Evolutionary conservation across 1,284 basidiomycete genomes (phyloP).

Genomic region (Apiotrichum akiyoshidainum): DNA sequence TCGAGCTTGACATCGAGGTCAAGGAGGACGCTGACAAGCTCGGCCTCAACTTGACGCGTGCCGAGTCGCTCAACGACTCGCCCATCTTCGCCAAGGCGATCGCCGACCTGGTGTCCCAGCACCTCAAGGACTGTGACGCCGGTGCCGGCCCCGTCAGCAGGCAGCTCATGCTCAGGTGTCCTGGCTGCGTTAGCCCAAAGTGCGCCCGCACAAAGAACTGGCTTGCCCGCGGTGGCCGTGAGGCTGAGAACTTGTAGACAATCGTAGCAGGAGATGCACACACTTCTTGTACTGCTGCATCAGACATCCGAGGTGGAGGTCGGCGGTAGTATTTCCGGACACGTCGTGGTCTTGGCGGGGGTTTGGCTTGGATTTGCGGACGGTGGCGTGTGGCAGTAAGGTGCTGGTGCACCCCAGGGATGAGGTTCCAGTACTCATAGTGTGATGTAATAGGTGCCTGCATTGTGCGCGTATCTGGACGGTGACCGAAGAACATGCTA

Average conservation of each 20-base stretch:
- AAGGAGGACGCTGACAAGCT: constrained; percentile 84
- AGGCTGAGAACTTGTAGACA: not conserved
- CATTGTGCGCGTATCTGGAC: too few relatives aligned
- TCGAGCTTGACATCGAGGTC: constrained; percentile 94
- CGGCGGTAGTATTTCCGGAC: too few relatives aligned
- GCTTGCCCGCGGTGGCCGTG: constrained; percentile 60
- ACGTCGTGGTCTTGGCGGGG: too few relatives aligned
- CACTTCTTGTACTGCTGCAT: not conserved
- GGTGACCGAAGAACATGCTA: too few relatives aligned
- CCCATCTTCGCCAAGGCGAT: constrained; percentile 95
- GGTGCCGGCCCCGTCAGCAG: constrained; percentile 62
- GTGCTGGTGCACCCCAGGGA: too few relatives aligned
- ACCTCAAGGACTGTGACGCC: constrained; percentile 63
- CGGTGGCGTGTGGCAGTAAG: too few relatives aligned
- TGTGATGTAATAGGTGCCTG: too few relatives aligned
- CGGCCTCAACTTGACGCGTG: constrained; percentile 86
- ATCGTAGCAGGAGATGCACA: not conserved
- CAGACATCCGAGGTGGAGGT: too few relatives aligned
- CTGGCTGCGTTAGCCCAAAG: constrained; percentile 83
- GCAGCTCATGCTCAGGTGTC: constrained; percentile 86
- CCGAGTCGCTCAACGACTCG: constrained; percentile 94
- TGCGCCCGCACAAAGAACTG: constrained; percentile 85
- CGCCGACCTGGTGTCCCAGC: constrained; percentile 84
- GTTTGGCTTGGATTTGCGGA: too few relatives aligned
- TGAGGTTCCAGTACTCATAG: too few relatives aligned